These are phyloP conservation scores for Groenewaldozyma tartarivorans DNA, from an alignment of 805 yeast genomes.

Conservation along the genomic window DNA sequence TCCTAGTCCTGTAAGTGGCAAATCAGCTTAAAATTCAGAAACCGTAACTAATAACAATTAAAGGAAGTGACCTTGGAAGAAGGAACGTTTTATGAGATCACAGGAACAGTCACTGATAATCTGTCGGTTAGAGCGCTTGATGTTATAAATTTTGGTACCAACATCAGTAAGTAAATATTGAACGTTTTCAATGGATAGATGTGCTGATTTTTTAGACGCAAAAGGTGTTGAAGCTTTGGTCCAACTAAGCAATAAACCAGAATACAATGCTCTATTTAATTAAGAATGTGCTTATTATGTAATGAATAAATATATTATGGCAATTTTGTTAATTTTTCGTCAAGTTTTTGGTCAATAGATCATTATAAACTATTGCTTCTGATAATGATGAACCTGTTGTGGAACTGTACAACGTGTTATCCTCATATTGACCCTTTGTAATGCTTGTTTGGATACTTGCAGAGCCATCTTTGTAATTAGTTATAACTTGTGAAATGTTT, in stretches of 20 bases:
- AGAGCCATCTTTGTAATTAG: constrained; percentile 2
- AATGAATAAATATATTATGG: too few species aligned
- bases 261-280: constrained; percentile 13
- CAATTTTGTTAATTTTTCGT: neutral
- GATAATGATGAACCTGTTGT: constrained; percentile 3
- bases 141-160: constrained; percentile 18
- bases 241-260: constrained; percentile 2
- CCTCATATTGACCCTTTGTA: constrained; percentile 4
- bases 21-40: neutral
- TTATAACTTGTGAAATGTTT: constrained; percentile 9
- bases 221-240: constrained; percentile 9
- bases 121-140: constrained; percentile 18
- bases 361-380: neutral
- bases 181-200: neutral
- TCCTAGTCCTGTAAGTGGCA: constrained; percentile 14
- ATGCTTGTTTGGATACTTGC: constrained; percentile 9
- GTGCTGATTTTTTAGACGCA: constrained; percentile 2
- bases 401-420: constrained; percentile 8
- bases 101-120: constrained; percentile 27
- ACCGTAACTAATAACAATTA: neutral
- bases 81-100: constrained; percentile 27
- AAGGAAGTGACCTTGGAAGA: constrained; percentile 13
- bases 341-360: neutral
- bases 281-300: too few species aligned
- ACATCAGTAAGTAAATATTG: constrained; percentile 14